Percentiles rank a stretch among this genome's conserved stretches.
Evolutionary conservation across 305 asterid species (phyloP).

Genomic region (Fraxinus dipetala): DNA sequence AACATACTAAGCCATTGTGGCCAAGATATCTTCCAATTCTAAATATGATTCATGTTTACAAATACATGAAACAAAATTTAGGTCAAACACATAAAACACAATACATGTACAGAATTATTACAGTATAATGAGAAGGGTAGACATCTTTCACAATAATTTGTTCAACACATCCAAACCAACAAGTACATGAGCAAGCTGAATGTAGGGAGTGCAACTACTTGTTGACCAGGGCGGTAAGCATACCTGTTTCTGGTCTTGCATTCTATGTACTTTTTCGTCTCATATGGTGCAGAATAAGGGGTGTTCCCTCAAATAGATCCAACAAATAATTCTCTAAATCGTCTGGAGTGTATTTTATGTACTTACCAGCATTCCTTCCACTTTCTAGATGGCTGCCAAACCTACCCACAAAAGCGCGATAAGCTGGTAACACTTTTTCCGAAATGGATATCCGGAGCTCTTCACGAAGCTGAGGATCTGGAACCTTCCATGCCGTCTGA

Average conservation of each 20-base stretch:
- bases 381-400: slow-evolving; percentile 78
- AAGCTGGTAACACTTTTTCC: slow-evolving; percentile 87
- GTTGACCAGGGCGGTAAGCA: slow-evolving; percentile 28
- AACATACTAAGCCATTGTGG: background rate
- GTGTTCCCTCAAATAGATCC: slow-evolving; percentile 90
- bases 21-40: slow-evolving; percentile 19
- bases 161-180: slow-evolving; percentile 38
- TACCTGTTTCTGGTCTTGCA: slow-evolving; percentile 40
- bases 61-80: background rate
- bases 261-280: slow-evolving; percentile 77
- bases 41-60: background rate
- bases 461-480: slow-evolving; percentile 89
- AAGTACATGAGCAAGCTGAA: slow-evolving; percentile 33
- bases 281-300: slow-evolving; percentile 77
- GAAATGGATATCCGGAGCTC: slow-evolving; percentile 94
- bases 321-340: slow-evolving; percentile 81
- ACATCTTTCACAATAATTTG: slow-evolving; percentile 35
- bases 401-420: slow-evolving; percentile 82
- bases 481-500: slow-evolving; percentile 96
- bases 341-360: slow-evolving; percentile 77
- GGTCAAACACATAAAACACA: slow-evolving; percentile 24
- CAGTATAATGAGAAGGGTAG: slow-evolving; percentile 34
- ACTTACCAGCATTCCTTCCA: slow-evolving; percentile 82
- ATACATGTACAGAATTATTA: slow-evolving; percentile 51
- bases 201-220: slow-evolving; percentile 31